Percentiles rank a stretch among this genome's conserved stretches.
phyloP scores from a whole-genome alignment of 768 basidiomycete species.

The Leccinum longicurvipes region DNA sequence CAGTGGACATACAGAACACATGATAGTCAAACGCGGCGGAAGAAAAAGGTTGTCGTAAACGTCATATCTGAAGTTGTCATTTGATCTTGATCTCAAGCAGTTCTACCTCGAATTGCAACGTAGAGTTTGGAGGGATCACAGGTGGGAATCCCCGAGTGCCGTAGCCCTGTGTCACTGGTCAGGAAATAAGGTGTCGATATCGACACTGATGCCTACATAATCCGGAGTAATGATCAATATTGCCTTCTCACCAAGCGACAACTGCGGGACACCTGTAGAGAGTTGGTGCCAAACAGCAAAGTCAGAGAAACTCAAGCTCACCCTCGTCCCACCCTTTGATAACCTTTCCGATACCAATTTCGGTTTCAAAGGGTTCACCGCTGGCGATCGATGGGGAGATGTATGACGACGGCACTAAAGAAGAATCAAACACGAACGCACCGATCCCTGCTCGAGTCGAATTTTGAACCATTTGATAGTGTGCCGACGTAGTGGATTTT shows the following conservation, averaged over 20 bases:
- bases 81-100: constrained; percentile 74
- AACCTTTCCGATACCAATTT: constrained; percentile 78
- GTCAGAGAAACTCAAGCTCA: constrained; percentile 27
- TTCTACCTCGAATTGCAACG: constrained; percentile 81
- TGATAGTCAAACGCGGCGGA: constrained; percentile 14
- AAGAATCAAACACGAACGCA: constrained; percentile 28
- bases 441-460: constrained; percentile 81
- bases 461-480: constrained; percentile 55
- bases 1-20: constrained; percentile 26
- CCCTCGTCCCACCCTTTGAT: constrained; percentile 93
- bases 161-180: constrained; percentile 50
- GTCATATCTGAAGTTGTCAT: constrained; percentile 23
- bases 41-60: constrained; percentile 19
- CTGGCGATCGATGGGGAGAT: constrained; percentile 36
- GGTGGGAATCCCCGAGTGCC: constrained; percentile 74
- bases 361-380: constrained; percentile 55
- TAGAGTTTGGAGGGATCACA: constrained; percentile 73
- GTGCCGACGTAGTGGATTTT: constrained; percentile 80
- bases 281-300: not conserved
- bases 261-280: constrained; percentile 62
- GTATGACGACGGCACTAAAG: not conserved
- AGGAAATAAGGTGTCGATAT: constrained; percentile 2
- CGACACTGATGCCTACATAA: constrained; percentile 50
- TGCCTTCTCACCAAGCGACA: constrained; percentile 77
- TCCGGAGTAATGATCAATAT: constrained; percentile 66